These are phyloP conservation scores for Buxus sempervirens DNA, from an alignment of 164 flowering plant genomes.

Conservation along the genomic window DNA sequence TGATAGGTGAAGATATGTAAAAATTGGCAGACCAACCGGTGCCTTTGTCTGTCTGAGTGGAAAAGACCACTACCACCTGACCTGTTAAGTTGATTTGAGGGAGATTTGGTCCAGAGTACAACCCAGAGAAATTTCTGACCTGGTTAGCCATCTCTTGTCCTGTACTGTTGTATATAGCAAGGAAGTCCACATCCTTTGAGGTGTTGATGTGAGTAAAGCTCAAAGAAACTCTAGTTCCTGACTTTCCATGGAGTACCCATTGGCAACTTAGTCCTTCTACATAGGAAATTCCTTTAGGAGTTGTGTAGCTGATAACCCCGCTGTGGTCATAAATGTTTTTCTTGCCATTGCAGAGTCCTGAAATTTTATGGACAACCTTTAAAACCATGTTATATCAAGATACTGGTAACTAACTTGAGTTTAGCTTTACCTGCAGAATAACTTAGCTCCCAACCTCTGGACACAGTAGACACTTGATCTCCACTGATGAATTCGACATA, in stretches of 20 bases:
- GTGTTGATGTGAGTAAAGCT: conserved; percentile 14
- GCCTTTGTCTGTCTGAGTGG: conserved; percentile 17
- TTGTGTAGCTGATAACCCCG: conserved; percentile 10
- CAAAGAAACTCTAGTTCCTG: conserved; percentile 14
- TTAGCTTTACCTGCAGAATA: conserved; percentile 16
- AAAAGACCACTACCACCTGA: conserved; percentile 5
- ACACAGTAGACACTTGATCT: neutral
- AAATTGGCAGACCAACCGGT: conserved; percentile 19
- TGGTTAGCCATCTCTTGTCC: conserved; percentile 3
- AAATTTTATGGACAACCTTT: neutral
- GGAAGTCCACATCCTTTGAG: conserved; percentile 18
- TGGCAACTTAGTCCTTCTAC: conserved; percentile 13
- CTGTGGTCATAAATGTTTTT: conserved; percentile 6
- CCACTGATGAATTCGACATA: conserved; percentile 10
- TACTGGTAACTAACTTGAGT: neutral
- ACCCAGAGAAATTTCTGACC: conserved; percentile 13
- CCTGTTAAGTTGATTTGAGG: conserved; percentile 19
- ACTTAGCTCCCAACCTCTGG: conserved; percentile 17
- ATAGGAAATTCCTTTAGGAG: conserved; percentile 9
- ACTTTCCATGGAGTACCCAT: conserved; percentile 19
- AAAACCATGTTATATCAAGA: neutral
- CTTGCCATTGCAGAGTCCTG: conserved; percentile 20
- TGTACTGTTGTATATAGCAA: conserved; percentile 8
- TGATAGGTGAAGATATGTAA: conserved; percentile 14
- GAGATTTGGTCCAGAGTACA: conserved; percentile 8